Evolutionary conservation across 2,329 filamentous ascomycete genomes (phyloP).

Genomic region (Talaromyces sp.): DNA sequence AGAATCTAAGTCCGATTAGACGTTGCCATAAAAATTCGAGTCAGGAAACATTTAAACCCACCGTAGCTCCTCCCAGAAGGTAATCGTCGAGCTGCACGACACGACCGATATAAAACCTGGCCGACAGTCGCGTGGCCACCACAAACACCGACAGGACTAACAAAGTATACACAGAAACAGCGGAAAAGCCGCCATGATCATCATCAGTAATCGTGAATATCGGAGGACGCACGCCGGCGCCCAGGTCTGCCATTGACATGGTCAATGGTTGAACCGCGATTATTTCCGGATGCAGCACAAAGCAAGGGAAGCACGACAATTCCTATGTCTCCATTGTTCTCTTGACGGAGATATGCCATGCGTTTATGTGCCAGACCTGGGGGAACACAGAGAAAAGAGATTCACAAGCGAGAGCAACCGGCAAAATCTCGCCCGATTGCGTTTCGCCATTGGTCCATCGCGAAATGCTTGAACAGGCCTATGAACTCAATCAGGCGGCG

Average conservation of each 20-base stretch:
- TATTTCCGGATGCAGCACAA: not conserved
- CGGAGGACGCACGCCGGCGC: constrained; percentile 17
- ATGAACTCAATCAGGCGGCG: not conserved
- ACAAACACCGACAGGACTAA: constrained; percentile 15
- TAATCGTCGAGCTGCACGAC: constrained; percentile 18
- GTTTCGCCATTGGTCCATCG: not conserved
- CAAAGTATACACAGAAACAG: constrained; percentile 18
- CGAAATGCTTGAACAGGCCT: not conserved
- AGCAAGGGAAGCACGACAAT: not conserved
- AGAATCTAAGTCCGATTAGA: constrained; percentile 9
- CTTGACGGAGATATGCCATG: not conserved
- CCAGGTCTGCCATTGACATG: not conserved
- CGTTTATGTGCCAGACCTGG: not conserved
- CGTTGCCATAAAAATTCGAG: not conserved
- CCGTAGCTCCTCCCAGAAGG: constrained; percentile 14
- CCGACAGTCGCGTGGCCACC: constrained; percentile 16
- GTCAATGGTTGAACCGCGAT: not conserved
- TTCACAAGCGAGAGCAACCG: not conserved
- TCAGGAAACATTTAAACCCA: not conserved
- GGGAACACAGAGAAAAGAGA: not conserved
- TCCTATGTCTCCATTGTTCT: not conserved
- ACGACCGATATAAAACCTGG: constrained; percentile 18
- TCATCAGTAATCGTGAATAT: constrained; percentile 18
- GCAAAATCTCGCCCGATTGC: not conserved
- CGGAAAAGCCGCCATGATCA: constrained; percentile 19